Percentiles rank a stretch among this genome's conserved stretches.
These are phyloP conservation scores for Backusella tarrabulga DNA, from an alignment of 192 early-diverging fungal genomes.

Conservation along the genomic window DNA sequence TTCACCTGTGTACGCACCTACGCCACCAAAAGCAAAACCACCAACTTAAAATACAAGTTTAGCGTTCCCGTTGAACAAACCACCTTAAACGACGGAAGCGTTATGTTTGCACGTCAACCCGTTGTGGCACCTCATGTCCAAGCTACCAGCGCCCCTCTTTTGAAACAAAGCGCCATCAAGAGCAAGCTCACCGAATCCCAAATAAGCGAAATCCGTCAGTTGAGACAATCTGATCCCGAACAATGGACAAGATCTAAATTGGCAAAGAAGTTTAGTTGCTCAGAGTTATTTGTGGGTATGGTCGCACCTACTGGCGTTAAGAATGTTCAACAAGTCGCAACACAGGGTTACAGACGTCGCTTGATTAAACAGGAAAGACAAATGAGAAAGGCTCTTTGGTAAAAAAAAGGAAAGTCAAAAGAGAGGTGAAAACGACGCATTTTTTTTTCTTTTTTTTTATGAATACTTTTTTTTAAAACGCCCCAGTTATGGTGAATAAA, in stretches of 20 bases:
- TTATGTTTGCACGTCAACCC: conserved; percentile 29
- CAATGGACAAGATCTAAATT: conserved; percentile 37
- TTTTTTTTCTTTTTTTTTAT: no score
- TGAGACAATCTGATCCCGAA: conserved; percentile 34
- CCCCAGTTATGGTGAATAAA: not conserved
- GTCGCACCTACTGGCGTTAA: conserved; percentile 23
- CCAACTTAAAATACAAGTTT: conserved; percentile 28
- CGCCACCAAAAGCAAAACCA: conserved; percentile 38
- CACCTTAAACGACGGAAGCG: conserved; percentile 12
- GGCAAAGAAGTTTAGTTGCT: conserved; percentile 41
- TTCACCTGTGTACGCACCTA: conserved; percentile 23
- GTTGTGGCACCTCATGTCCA: conserved; percentile 19
- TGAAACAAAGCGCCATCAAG: not conserved
- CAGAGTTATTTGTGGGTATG: conserved; percentile 35
- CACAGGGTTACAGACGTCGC: conserved; percentile 30
- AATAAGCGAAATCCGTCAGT: conserved; percentile 31
- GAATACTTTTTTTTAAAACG: not conserved
- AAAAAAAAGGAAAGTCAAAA: not conserved
- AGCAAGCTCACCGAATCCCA: conserved; percentile 21
- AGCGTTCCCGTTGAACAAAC: conserved; percentile 24
- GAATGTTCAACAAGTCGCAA: not conserved
- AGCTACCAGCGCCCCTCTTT: conserved; percentile 4
- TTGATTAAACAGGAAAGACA: conserved; percentile 31
- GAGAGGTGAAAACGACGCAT: not conserved
- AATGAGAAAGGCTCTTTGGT: conserved; percentile 38